Percentiles rank a stretch among this genome's conserved stretches.
Conservation (phyloP, 2,329 filamentous ascomycete genomes). For the Stemphylium beticola region DNA sequence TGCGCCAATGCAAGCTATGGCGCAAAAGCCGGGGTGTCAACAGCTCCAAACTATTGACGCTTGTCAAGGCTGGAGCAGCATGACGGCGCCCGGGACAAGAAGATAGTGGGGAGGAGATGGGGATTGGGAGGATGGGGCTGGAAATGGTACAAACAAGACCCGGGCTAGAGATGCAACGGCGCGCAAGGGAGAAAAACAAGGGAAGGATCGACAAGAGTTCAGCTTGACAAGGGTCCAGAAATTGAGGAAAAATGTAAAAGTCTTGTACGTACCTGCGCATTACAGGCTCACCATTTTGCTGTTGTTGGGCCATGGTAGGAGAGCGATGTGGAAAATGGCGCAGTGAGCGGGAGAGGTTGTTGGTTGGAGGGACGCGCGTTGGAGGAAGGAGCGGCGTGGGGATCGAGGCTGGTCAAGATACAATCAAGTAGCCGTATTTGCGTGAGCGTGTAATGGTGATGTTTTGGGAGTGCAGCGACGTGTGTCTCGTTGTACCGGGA, state of each 20-base stretch:
- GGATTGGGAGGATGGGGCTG: neutral
- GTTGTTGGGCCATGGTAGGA: constrained; percentile 46
- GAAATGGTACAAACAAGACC: neutral
- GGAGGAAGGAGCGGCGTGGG: neutral
- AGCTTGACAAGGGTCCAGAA: constrained; percentile 7
- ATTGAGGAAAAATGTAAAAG: constrained; percentile 11
- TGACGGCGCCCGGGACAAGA: too few species aligned
- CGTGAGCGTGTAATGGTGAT: neutral
- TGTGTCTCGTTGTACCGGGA: constrained; percentile 4
- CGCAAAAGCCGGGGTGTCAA: constrained; percentile 35
- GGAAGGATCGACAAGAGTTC: neutral
- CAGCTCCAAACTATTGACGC: constrained; percentile 32
- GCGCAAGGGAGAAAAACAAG: neutral
- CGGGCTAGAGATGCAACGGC: neutral
- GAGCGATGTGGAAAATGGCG: constrained; percentile 7
- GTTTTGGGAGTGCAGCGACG: constrained; percentile 1
- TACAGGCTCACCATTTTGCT: constrained; percentile 58
- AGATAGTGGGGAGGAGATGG: neutral
- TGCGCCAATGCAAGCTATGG: constrained; percentile 49
- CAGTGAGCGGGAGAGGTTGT: constrained; percentile 3
- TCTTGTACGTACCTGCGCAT: constrained; percentile 67
- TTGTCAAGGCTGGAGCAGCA: constrained; percentile 16
- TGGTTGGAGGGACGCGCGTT: neutral
- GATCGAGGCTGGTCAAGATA: constrained; percentile 8
- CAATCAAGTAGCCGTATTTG: constrained; percentile 18